Conservation (phyloP, 129 eudicot genomes). For the Flaveria trinervia region DNA sequence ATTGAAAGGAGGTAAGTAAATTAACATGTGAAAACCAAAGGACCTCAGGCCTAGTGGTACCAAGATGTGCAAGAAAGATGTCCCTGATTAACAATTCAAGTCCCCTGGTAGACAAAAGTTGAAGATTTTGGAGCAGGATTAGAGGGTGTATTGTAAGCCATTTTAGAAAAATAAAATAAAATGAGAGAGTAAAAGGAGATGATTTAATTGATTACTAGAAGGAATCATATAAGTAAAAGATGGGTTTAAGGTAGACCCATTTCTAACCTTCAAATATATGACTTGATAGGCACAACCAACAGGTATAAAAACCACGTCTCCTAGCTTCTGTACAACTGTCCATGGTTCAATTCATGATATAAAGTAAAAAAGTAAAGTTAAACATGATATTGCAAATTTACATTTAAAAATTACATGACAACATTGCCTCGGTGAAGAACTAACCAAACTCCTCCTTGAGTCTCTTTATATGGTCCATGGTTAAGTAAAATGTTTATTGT, state of each 20-base stretch:
- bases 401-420: not conserved
- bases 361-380: not conserved
- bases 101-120: too few species aligned
- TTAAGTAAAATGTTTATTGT: conserved; percentile 41
- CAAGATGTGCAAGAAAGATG: too few species aligned
- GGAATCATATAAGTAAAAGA: not conserved
- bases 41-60: too few species aligned
- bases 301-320: conserved; percentile 54
- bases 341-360: conserved; percentile 53
- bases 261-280: conserved; percentile 46
- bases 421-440: not conserved
- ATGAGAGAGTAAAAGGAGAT: too few species aligned
- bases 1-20: too few species aligned
- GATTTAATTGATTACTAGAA: too few species aligned
- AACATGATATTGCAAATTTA: not conserved
- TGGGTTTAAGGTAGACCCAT: not conserved
- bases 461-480: conserved; percentile 46
- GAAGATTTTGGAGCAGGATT: too few species aligned
- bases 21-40: too few species aligned
- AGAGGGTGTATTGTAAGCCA: too few species aligned
- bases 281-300: conserved; percentile 62
- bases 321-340: conserved; percentile 54
- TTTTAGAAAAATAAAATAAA: too few species aligned
- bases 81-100: too few species aligned
- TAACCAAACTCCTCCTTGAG: conserved; percentile 53